A percentile compares a stretch with the other conserved stretches of the same genome.
Evolutionary conservation across 78 protist species (phyloP).

Genomic region (Chrysochromulina tobinii): DNA sequence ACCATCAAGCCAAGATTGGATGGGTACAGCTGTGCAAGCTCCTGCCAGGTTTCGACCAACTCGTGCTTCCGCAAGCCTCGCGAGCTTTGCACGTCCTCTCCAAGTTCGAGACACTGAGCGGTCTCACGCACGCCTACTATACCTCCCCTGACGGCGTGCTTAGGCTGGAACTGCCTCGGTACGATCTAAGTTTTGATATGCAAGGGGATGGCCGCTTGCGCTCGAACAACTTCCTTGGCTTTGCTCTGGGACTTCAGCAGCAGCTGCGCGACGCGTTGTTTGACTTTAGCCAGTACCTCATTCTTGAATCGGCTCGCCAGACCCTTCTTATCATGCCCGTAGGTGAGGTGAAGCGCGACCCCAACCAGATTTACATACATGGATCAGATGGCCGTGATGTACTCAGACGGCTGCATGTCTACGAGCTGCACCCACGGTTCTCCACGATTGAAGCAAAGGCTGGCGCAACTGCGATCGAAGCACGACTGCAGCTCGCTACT

Average conservation of each 20-base stretch:
- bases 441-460: not conserved
- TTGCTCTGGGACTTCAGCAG: not conserved
- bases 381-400: not conserved
- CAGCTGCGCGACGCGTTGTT: not conserved
- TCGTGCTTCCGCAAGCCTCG: not conserved
- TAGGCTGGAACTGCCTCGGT: not conserved
- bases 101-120: not conserved
- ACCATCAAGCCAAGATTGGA: not conserved
- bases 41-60: not conserved
- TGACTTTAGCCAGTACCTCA: not conserved
- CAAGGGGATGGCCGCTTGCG: not conserved
- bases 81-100: not conserved
- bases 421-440: conserved; percentile 21
- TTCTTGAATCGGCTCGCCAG: not conserved
- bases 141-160: not conserved
- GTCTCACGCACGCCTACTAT: not conserved
- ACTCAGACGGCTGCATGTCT: not conserved
- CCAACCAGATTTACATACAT: not conserved
- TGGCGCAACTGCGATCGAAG: not conserved
- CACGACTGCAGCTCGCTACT: conserved; percentile 23
- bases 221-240: not conserved
- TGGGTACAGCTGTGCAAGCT: not conserved
- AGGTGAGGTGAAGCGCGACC: not conserved
- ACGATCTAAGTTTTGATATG: not conserved
- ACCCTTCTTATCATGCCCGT: not conserved